Conservation (phyloP, 768 basidiomycete species). For the Leucocoprinus sp. region DNA sequence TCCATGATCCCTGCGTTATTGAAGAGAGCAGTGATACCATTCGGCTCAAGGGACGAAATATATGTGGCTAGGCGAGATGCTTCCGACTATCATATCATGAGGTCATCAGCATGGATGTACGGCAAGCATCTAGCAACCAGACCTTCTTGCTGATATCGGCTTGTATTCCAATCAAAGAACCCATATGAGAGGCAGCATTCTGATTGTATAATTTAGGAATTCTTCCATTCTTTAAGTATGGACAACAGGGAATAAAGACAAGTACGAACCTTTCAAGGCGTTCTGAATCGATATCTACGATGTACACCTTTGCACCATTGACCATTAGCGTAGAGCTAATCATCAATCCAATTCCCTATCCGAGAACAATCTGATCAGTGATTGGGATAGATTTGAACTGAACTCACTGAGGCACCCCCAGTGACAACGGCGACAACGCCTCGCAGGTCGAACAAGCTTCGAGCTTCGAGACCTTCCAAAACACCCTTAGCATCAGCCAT, state of each 20-base stretch:
- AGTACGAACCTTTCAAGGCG: constrained; percentile 29
- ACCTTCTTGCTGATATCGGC: constrained; percentile 34
- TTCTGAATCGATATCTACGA: constrained; percentile 33
- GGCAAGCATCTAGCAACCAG: neutral
- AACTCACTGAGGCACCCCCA: constrained; percentile 33
- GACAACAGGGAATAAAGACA: neutral
- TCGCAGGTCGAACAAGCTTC: constrained; percentile 32
- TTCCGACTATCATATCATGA: constrained; percentile 25
- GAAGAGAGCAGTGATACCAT: constrained; percentile 37
- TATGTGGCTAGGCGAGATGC: constrained; percentile 33
- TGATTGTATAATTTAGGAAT: constrained; percentile 28
- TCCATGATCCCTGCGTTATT: constrained; percentile 36
- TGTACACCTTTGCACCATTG: constrained; percentile 42
- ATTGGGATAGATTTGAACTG: neutral
- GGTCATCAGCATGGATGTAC: constrained; percentile 14
- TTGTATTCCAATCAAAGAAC: constrained; percentile 31
- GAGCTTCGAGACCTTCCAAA: constrained; percentile 26
- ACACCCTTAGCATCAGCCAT: constrained; percentile 18
- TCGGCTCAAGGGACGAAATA: constrained; percentile 25
- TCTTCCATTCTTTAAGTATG: constrained; percentile 9
- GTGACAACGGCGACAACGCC: constrained; percentile 40
- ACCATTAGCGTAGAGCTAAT: constrained; percentile 37
- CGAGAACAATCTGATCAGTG: neutral
- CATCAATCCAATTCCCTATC: constrained; percentile 45
- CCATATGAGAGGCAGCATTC: constrained; percentile 23